Evolutionary conservation across 2,329 filamentous ascomycete species (phyloP).

Genomic region (Fusarium anthophilum): DNA sequence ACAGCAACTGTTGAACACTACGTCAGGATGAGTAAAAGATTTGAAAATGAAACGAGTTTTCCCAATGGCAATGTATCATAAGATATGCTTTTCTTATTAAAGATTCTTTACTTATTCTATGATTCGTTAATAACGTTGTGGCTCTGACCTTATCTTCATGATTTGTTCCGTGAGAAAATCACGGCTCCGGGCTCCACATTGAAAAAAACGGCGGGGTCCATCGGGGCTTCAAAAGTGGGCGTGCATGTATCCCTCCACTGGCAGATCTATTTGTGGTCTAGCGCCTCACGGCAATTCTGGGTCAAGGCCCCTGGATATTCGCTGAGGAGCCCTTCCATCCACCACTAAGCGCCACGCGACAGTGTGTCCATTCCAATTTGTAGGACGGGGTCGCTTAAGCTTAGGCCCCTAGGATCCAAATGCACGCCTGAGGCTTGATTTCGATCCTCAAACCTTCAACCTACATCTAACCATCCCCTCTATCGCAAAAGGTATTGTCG

Average conservation of each 20-base stretch:
- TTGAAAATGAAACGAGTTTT: not conserved
- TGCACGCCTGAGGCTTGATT: slow-evolving; percentile 23
- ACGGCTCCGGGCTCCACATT: slow-evolving; percentile 34
- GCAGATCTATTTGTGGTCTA: slow-evolving; percentile 24
- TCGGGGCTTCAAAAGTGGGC: slow-evolving; percentile 17
- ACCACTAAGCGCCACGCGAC: slow-evolving; percentile 32
- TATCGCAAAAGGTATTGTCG: slow-evolving; percentile 18
- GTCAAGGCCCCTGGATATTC: slow-evolving; percentile 5
- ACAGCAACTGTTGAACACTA: not conserved
- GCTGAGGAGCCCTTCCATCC: not conserved
- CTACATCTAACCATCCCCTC: slow-evolving; percentile 27
- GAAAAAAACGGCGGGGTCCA: slow-evolving; percentile 19
- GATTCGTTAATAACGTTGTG: not conserved
- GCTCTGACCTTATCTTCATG: slow-evolving; percentile 17
- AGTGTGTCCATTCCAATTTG: slow-evolving; percentile 36
- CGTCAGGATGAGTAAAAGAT: not conserved
- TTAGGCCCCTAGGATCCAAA: slow-evolving; percentile 8
- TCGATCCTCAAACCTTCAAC: slow-evolving; percentile 32
- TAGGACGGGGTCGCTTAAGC: slow-evolving; percentile 21
- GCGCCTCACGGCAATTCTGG: slow-evolving; percentile 30
- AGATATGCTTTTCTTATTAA: not conserved
- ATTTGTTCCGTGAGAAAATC: slow-evolving; percentile 28
- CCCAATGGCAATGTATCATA: not conserved
- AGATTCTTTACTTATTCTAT: not conserved
- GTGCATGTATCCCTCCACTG: slow-evolving; percentile 29